phyloP scores from a whole-genome alignment of 2,329 filamentous ascomycete genomes.

The Cladosporium sp. region DNA sequence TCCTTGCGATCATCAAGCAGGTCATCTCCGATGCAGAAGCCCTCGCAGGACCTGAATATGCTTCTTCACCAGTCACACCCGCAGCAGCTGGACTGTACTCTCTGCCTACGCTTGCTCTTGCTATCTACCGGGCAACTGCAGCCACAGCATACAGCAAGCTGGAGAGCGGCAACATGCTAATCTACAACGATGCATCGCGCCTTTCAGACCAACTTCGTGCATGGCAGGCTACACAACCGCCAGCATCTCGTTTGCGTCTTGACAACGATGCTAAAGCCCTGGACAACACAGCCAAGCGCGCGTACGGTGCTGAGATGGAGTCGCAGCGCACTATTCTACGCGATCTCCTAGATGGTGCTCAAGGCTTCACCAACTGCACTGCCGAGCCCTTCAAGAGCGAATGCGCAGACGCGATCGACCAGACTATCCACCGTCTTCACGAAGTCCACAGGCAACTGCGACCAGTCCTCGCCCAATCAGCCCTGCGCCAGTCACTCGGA shows the following conservation, averaged over 20 bases:
- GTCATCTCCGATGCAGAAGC: conserved; percentile 49
- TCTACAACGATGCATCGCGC: conserved; percentile 65
- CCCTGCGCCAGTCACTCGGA: conserved; percentile 62
- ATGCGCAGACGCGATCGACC: conserved; percentile 60
- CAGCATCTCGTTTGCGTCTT: conserved; percentile 48
- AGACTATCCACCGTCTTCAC: conserved; percentile 58
- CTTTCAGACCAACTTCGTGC: conserved; percentile 55
- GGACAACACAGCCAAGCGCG: conserved; percentile 59
- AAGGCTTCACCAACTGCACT: conserved; percentile 62
- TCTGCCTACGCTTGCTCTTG: conserved; percentile 69
- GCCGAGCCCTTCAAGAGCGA: conserved; percentile 59
- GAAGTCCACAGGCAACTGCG: conserved; percentile 59
- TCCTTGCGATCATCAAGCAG: conserved; percentile 66
- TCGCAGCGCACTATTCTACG: conserved; percentile 62
- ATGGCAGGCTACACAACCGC: conserved; percentile 48
- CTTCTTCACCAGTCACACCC: conserved; percentile 59
- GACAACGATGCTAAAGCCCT: conserved; percentile 56
- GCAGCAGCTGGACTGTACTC: conserved; percentile 70
- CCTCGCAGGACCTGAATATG: conserved; percentile 54
- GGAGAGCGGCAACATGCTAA: conserved; percentile 59
- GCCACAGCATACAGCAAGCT: conserved; percentile 69
- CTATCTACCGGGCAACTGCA: conserved; percentile 77
- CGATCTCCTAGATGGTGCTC: conserved; percentile 63
- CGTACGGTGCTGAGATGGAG: conserved; percentile 66
- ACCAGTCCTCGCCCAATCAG: conserved; percentile 58